Base-by-base conservation (phyloP, 345 rosid genomes). In the Eucalyptus viminalis region DNA sequence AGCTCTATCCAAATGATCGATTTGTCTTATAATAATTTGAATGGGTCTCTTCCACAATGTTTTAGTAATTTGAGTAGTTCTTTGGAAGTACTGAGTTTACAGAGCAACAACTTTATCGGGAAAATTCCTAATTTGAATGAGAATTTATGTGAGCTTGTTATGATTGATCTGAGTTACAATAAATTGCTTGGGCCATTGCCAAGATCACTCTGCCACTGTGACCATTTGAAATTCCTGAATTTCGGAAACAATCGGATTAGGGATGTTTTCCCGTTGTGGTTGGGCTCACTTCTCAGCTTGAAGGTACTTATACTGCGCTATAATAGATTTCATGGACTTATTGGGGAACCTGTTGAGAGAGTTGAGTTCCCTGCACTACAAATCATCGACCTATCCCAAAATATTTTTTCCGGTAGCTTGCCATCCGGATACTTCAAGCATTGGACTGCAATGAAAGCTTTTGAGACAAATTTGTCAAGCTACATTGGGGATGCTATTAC, bases 31-130 rank as follows among this genome's bases (percentile, higher is more conserved):
- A 93, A 93, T n/a, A 85, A 56, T 17, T 62, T 93, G 7, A 88
- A 34, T 11, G 93, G 94, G 17, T 22, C 3, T 21, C 86, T 92
- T 69, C 94, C 93, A 4, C 88, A n/a, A n/a, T 94, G 95, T 24
- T 90, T 94, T 5, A 88, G 83, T 13, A 67, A 89, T 37, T 53
- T 89, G 2, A 85, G 88, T 9, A 3, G 5, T 27, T 24, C n/a
- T 80, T 56, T 47, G 2, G 62, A 17, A 54, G 87, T 9, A 29
- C 29, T 90, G 62, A 58, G 60, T 10, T 27, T 69, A 14, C 21
- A 56, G 3, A 8, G 5, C 4, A 86, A 81, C 58, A 69, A 60
- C 50, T 80, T 91, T n/a, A 27, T 13, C 2, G 29, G 21, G 16
- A 40, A 4, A 14, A 25, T 60, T 25, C 51, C 86, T 62, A n/a